Evolutionary conservation across 139 green algal genomes (phyloP).

Genomic region (Tetraselmis chui): DNA sequence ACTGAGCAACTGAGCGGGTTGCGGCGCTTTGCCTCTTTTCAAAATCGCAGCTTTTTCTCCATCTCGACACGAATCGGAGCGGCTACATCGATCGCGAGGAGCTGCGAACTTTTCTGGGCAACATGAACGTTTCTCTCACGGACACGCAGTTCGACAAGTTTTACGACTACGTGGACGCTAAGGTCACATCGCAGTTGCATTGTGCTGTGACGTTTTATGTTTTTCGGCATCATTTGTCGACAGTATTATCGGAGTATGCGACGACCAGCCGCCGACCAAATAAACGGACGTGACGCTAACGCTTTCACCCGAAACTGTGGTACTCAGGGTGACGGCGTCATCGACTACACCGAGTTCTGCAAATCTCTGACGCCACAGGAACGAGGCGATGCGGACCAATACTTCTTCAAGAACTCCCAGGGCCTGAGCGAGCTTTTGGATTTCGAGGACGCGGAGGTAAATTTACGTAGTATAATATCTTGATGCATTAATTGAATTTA

Average conservation of each 20-base stretch:
- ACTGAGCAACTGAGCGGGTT: not conserved
- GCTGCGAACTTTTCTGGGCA: not conserved
- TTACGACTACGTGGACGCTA: not conserved
- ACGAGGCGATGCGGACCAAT: not conserved
- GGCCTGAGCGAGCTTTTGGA: too few species aligned
- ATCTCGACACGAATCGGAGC: not conserved
- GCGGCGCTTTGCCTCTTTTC: not conserved
- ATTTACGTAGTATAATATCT: too few species aligned
- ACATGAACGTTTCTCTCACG: not conserved
- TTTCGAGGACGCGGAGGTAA: too few species aligned
- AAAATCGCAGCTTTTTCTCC: not conserved
- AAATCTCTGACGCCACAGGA: not conserved
- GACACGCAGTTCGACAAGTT: not conserved
- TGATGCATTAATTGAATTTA: too few species aligned
- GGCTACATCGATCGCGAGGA: not conserved
- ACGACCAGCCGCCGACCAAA: too few species aligned
- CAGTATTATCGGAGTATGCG: not conserved
- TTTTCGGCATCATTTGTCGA: not conserved
- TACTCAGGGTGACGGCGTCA: not conserved
- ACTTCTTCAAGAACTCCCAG: too few species aligned
- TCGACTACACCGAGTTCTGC: not conserved
- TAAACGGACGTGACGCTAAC: not conserved
- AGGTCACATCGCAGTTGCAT: not conserved
- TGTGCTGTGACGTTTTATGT: not conserved
- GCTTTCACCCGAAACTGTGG: not conserved